Base-by-base conservation (phyloP, 495 filamentous ascomycete genomes). In the Penicillium coffeae region DNA sequence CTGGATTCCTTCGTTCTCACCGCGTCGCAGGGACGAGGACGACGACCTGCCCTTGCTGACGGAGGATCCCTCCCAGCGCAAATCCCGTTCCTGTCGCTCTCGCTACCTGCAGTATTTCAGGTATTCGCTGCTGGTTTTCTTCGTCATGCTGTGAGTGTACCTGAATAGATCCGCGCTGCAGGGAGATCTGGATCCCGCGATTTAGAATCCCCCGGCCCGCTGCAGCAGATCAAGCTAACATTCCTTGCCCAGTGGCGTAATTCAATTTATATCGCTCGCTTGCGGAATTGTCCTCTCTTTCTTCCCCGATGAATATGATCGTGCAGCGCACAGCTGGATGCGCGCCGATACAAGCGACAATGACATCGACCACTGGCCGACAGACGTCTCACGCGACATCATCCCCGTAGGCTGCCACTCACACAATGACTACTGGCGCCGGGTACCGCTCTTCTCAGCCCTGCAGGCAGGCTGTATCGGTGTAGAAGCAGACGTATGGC, bases 361-460 rank as follows among this genome's bases (percentile, higher is more conserved):
- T 3, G 71, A 68, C 7, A 65, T 80, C 21, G 66, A 74, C 3
- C 78, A 75, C 58, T 92, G 88, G 64, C 86, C 88, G 0, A 89
- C 87, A 0, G 84, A 90, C 66, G 84, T 89, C 55, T 83, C 87
- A 4, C 76, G 80, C 8, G 86, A 85, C 52, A 79, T 92, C 33
- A 47, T 72, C 0, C 88, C 89, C 0, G 78, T 86, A 36, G 75
- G 71, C 3, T 89, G 85, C 51, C 62, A 72, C 64, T 92, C 88
- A 0, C 90, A 96, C 65, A 96, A 96, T 60, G 90, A 96, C 69
- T 95, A 95, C 68, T 95, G 76, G 76, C 85, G 89, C 5, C 76
- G 74, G 9, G 77, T 89, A 3, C 91, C 91, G 0, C 69, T 88
- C 0, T 86, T 72, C 60, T 82, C 80, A 3, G 84, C 84, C 2